Evolutionary conservation across 139 green algal genomes (phyloP), one percentile per base, ranked within the genome.

Genomic region (Spirogloea muscicola): DNA sequence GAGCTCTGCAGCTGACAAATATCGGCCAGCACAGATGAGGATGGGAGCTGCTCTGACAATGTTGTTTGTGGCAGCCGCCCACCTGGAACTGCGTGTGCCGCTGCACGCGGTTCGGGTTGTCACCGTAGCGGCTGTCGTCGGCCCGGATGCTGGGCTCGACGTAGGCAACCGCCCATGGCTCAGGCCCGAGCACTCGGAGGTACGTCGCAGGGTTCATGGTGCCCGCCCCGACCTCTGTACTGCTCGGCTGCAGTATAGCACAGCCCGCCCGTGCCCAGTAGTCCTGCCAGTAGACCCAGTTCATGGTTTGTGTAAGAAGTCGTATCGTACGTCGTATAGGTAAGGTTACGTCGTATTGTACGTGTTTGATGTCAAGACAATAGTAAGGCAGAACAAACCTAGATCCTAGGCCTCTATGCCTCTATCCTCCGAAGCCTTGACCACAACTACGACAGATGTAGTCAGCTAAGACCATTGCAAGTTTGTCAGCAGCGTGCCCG

Each of bases 121-220:
- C 87, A 0, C 95, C 95, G 74, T 97, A 99, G 13, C 94, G 86
- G 52, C 85, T 93, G 86, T 99, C 95, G 74, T 99, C 95, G 2
- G 95, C 94, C 2, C 95, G 88, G 38, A 98, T 87, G 55, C 85
- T 94, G 1, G 95, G 95, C 85, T 99, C 95, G 1, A 89, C 72
- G 72, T 99, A 99, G 31, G 76, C 76, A 3, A 83, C 69, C 1
- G 42, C 16, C 76, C 76, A 83, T 4, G 76, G 68, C 57, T 83
- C 76, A 6, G 76, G 76, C 1, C 76, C 76, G 37, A 83, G 66
- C 38, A 82, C 74, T 16, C 94, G 84, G 48, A 99, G 83, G 76
- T 97, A 99, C 9, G 95, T 99, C 55, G 92, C 91, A 1, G 95
- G 95, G 83, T 99, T 99, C 95, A 99, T 99, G 29, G 95, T 99